Evolutionary conservation across 2,329 filamentous ascomycete genomes (phyloP), one percentile per base, ranked within the genome.

Genomic region (Fusarium oligoseptatum): DNA sequence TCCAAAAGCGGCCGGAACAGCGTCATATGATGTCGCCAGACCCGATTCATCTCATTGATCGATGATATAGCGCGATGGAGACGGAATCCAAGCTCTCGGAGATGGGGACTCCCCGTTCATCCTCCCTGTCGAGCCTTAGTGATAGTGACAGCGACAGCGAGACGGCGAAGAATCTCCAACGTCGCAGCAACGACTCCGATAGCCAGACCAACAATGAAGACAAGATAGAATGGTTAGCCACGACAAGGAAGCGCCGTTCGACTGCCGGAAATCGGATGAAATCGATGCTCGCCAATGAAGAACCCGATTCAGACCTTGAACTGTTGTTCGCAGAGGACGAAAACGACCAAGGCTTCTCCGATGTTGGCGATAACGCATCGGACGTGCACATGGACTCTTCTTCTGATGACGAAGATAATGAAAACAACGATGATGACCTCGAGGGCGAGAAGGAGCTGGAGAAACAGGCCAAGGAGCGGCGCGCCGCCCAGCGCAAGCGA

Each of bases 401-500:
- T 0, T 94, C 92, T 0, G 93, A 94, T 73, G 93, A 95, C 56
- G 94, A 97, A 58, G 94, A 97, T 70, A 92, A 95, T 67, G 75
- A 78, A 27, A 87, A 92, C 41, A 84, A 83, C 64, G 81, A 80
- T 32, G 88, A 97, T 75, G 94, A 97, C 48, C 82, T 97, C 6
- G 94, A 94, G 66, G 97, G 97, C 37, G 97, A 99, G 84, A 93
- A 92, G 78, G 95, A 97, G 83, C 83, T 99, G 64, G 92, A 97
- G 83, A 92, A 90, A 73, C 90, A 93, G 77, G 94, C 93, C 67
- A 92, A 91, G 76, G 91, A 90, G 68, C 92, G 93, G 77, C 90
- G 87, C 77, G 83, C 88, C 67, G 90, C 89, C 4, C 94, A 87
- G 60, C 85, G 94, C 81, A 98, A 98, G 84, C 91, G 95, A 75